Evolutionary conservation across 768 basidiomycete species (phyloP).

Genomic region (Leccinellum rugosiceps): DNA sequence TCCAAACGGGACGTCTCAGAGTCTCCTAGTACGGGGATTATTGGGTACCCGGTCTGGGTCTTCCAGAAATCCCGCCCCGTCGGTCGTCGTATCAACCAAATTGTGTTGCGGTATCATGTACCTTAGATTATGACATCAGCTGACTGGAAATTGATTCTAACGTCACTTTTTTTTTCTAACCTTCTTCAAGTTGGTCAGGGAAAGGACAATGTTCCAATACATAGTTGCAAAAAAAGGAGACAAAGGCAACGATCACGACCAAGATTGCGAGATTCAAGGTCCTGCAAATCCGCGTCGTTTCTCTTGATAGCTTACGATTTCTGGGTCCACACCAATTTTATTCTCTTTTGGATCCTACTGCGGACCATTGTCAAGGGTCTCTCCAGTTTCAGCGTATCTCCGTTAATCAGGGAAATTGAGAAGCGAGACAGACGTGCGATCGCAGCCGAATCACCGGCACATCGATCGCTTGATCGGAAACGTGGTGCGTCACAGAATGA

Average conservation of each 20-base stretch:
- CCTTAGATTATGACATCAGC: slow-evolving; percentile 5
- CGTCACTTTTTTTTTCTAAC: slow-evolving; percentile 2
- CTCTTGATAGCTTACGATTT: background rate
- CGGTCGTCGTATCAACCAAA: slow-evolving; percentile 7
- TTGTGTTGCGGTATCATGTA: background rate
- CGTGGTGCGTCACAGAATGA: background rate
- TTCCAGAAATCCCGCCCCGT: background rate
- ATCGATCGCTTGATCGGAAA: background rate
- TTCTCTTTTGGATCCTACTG: background rate
- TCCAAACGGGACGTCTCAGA: background rate
- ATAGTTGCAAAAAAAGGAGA: background rate
- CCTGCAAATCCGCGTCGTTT: background rate
- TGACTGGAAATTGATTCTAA: background rate
- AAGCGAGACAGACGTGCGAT: background rate
- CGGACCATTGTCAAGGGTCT: background rate
- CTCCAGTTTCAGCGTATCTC: background rate
- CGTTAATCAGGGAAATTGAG: background rate
- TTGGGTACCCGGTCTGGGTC: slow-evolving; percentile 1
- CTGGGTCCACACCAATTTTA: background rate
- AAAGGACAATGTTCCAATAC: background rate
- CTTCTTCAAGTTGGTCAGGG: background rate
- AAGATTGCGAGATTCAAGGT: background rate
- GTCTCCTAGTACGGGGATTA: background rate
- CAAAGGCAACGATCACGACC: background rate
- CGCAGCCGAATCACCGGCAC: background rate